These are phyloP conservation scores for Blastobotrys raffinosifermentans DNA, from an alignment of 1,139 yeast genomes.

Conservation along the genomic window DNA sequence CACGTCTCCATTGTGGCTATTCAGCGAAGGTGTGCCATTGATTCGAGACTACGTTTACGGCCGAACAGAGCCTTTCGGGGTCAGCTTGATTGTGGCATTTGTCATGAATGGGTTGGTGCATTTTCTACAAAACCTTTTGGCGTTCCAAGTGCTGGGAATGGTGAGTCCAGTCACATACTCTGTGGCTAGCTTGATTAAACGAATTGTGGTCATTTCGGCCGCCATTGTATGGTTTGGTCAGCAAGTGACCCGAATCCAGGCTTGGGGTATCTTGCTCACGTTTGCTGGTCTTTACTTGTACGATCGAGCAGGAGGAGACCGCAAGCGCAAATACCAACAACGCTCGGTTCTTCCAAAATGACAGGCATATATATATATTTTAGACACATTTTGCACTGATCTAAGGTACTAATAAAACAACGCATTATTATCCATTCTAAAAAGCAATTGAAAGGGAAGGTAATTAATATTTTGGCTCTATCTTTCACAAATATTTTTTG, in stretches of 20 bases:
- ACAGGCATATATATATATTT: not conserved
- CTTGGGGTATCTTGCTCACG: conserved; percentile 66
- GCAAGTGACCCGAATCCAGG: conserved; percentile 48
- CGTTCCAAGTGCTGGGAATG: conserved; percentile 82
- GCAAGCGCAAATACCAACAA: conserved; percentile 16
- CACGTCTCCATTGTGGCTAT: conserved; percentile 71
- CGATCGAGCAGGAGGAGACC: conserved; percentile 65
- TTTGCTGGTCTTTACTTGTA: conserved; percentile 54
- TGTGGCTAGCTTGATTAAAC: conserved; percentile 80
- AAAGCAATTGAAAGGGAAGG: too few relatives aligned
- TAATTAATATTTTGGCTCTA: too few relatives aligned
- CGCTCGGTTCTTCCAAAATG: not conserved
- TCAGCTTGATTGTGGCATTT: conserved; percentile 21
- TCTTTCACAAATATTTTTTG: conserved; percentile 3
- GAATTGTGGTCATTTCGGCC: conserved; percentile 76
- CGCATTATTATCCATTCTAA: too few relatives aligned
- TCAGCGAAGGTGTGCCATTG: conserved; percentile 49
- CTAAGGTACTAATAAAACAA: too few relatives aligned
- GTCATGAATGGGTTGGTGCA: conserved; percentile 64
- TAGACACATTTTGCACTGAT: too few relatives aligned
- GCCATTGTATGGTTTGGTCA: conserved; percentile 75
- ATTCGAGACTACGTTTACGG: conserved; percentile 16
- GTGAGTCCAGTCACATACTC: conserved; percentile 87
- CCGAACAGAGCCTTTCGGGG: conserved; percentile 13
- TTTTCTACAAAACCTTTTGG: conserved; percentile 77